Conservation (phyloP, 441 rosid genomes). For the Manihot esculenta region DNA sequence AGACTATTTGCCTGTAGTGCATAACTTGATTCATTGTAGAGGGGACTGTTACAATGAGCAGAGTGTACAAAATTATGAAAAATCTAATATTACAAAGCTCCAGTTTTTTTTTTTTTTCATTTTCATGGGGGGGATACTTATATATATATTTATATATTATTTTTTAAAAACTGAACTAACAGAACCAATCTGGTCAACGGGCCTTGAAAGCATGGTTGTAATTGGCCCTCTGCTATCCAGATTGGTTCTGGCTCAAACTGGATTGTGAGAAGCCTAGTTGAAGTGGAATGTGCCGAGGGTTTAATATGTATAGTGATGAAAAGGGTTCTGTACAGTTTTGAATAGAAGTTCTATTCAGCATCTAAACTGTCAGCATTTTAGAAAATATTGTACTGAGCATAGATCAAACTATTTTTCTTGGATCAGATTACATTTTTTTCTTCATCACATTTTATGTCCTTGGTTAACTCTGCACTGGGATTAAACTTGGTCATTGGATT, state of each 20-base stretch:
- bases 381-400: not conserved
- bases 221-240: not conserved
- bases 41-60: not conserved
- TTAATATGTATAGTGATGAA: too few relatives aligned
- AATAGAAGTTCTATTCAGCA: not conserved
- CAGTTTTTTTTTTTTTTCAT: too few relatives aligned
- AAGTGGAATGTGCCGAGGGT: too few relatives aligned
- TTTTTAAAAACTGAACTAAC: too few relatives aligned
- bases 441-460: not conserved
- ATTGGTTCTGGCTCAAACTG: too few relatives aligned
- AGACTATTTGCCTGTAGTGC: not conserved
- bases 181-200: too few relatives aligned
- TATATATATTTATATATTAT: too few relatives aligned
- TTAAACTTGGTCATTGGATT: slow-evolving; percentile 1
- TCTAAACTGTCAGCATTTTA: not conserved
- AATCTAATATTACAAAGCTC: not conserved
- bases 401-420: not conserved
- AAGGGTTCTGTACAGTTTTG: not conserved
- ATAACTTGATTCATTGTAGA: not conserved
- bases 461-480: not conserved
- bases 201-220: not conserved
- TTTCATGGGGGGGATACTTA: too few relatives aligned
- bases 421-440: not conserved
- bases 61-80: not conserved
- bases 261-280: too few relatives aligned